Evolutionary conservation across 2,329 filamentous ascomycete genomes (phyloP).

Genomic region (Monilinia vaccinii-corymbosi): DNA sequence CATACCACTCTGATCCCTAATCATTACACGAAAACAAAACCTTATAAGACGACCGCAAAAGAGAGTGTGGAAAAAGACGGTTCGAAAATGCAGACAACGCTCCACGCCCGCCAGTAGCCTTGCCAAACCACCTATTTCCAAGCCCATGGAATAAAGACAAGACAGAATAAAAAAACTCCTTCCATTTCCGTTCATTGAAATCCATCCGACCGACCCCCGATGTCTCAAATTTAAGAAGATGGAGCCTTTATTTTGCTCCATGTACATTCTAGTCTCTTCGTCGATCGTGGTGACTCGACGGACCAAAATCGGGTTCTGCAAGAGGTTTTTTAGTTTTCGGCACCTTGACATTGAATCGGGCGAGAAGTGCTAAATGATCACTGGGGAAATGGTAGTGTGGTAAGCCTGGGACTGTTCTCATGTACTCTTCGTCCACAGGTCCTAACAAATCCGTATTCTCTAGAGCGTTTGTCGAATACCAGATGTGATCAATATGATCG

Average conservation of each 20-base stretch:
- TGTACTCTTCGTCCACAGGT: slow-evolving; percentile 62
- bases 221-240: slow-evolving; percentile 1
- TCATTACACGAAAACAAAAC: slow-evolving; percentile 11
- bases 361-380: slow-evolving; percentile 61
- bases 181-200: slow-evolving; percentile 5
- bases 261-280: slow-evolving; percentile 11
- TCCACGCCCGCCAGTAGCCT: slow-evolving; percentile 10
- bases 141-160: slow-evolving; percentile 12
- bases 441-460: slow-evolving; percentile 59
- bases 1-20: neutral
- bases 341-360: slow-evolving; percentile 61
- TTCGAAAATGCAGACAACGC: slow-evolving; percentile 11
- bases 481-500: slow-evolving; percentile 93
- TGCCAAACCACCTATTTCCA: slow-evolving; percentile 11
- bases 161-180: slow-evolving; percentile 8
- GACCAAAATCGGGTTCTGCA: slow-evolving; percentile 28
- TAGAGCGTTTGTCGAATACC: slow-evolving; percentile 78
- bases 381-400: slow-evolving; percentile 69
- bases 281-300: slow-evolving; percentile 21
- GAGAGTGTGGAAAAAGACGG: slow-evolving; percentile 5
- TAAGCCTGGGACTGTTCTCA: slow-evolving; percentile 62
- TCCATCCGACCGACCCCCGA: neutral
- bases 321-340: slow-evolving; percentile 38
- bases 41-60: slow-evolving; percentile 4
- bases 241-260: neutral